Evolutionary conservation across 2,329 filamentous ascomycete species (phyloP), one percentile per base, ranked within the genome.

Genomic region (Pestalotiopsis sp.): DNA sequence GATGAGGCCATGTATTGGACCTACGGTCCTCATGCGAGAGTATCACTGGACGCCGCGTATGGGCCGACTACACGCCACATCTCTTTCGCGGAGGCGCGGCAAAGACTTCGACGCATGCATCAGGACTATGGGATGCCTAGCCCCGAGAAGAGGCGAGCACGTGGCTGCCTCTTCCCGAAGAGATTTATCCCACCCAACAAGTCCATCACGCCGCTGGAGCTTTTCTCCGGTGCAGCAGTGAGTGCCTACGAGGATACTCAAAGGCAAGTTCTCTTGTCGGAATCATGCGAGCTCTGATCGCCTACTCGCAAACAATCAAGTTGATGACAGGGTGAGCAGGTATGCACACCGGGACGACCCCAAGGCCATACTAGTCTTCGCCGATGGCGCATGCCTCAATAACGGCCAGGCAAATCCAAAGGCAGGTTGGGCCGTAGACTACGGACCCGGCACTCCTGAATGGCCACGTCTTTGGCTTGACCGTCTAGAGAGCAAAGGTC

Each of bases 331-430:
- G 3, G 4, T 27, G 27, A 27, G 27, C 27, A 27, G 27, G 27
- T 25, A 25, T 25, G 25, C 25, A 25, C 78, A 80, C 72, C 75
- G 63, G 7, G 56, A 69, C 5, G 71, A 85, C 36, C 66, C 68
- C 9, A 31, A 69, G 4, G 68, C 77, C 12, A 69, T 78, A 17
- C 78, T 87, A 9, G 77, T 87, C 62, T 82, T 80, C 70, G 83
- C 83, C 0, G 83, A 85, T 71, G 84, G 85, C 5, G 80, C 83
- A 0, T 87, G 84, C 68, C 70, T 80, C 4, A 72, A 80, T 64
- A 85, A 86, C 68, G 83, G 83, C 31, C 68, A 76, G 41, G 20
- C 67, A 2, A 73, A 81, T 49, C 75, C 81, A 0, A 75, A 71
- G 70, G 84, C 79, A 1, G 83, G 81, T 64, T 86, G 81, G 76